Base-by-base conservation (phyloP, 495 filamentous ascomycete species). In the Penicillium lividum region DNA sequence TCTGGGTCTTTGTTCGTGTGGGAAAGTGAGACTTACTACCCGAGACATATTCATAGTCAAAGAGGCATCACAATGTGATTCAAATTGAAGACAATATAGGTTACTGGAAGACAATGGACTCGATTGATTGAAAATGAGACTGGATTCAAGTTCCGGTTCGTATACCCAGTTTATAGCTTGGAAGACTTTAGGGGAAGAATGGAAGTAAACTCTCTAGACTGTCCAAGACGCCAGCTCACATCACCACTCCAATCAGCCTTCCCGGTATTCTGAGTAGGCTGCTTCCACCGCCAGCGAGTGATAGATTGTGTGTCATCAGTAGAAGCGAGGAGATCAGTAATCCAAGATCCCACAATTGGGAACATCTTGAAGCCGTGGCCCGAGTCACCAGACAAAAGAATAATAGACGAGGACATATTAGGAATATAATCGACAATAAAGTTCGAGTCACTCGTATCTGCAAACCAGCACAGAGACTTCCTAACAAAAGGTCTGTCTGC, bases 351-450 rank as follows among this genome's bases (percentile, higher is more conserved):
- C 18, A 81, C 61, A 56, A 82, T 72, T 1, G 83, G 83, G 40
- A 84, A 68, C 77, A 84, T 82, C 68, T 84, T 84, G 64, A 85
- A 84, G 4, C 68, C 78, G 62, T 84, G 81, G 4, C 76, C 81
- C 18, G 79, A 82, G 50, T 82, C 81, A 11, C 80, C 81, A 4
- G 77, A 78, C 34, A 75, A 28, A 7, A 79, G 56, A 5, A 84
- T 75, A 4, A 85, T 61, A 7, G 80, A 73, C 4, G 64, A 63
- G 15, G 67, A 60, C 38, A 65, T 77, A 3, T 67, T 64, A 0
- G 83, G 83, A 18, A 83, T 76, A 51, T 75, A 81, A 54, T 84
- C 82, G 10, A 86, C 78, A 42, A 83, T 72, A 56, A 80, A 84
- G 16, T 84, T 76, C 29, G 79, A 79, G 62, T 84, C 82, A 28